A percentile compares a stretch with the other conserved stretches of the same genome.
These are phyloP conservation scores for Moricandia arvensis DNA, from an alignment of 345 rosid species.

Conservation along the genomic window DNA sequence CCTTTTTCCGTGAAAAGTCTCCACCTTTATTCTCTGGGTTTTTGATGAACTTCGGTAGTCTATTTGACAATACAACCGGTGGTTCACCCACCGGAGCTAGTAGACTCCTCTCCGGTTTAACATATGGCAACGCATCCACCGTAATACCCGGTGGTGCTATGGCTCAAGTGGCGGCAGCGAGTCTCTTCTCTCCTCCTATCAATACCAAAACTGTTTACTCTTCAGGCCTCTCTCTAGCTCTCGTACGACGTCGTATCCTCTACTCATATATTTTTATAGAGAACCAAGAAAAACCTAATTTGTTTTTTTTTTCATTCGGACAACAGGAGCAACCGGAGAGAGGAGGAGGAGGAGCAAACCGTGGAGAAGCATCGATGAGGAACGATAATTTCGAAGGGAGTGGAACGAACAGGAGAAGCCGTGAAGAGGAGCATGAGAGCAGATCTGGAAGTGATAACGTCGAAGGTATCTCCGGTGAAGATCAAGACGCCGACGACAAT, in stretches of 20 bases:
- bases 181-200: constrained; percentile 35
- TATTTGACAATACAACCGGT: constrained; percentile 29
- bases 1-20: constrained; percentile 11
- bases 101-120: constrained; percentile 38
- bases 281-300: background rate
- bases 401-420: constrained; percentile 43
- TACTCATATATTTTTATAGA: background rate
- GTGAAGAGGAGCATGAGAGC: constrained; percentile 68
- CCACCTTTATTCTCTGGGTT: background rate
- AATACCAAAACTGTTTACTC: constrained; percentile 39
- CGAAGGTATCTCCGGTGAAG: constrained; percentile 83
- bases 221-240: constrained; percentile 47
- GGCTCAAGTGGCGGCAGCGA: constrained; percentile 34
- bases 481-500: constrained; percentile 84
- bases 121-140: constrained; percentile 23
- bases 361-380: constrained; percentile 38
- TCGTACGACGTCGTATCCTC: constrained; percentile 34
- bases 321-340: constrained; percentile 45
- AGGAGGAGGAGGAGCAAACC: constrained; percentile 39
- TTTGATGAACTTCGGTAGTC: constrained; percentile 48
- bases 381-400: constrained; percentile 41
- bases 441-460: constrained; percentile 99
- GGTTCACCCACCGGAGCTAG: constrained; percentile 35
- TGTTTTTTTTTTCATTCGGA: background rate
- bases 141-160: constrained; percentile 43